Conservation (phyloP, 345 rosid species). For the Iberis pinnata region DNA sequence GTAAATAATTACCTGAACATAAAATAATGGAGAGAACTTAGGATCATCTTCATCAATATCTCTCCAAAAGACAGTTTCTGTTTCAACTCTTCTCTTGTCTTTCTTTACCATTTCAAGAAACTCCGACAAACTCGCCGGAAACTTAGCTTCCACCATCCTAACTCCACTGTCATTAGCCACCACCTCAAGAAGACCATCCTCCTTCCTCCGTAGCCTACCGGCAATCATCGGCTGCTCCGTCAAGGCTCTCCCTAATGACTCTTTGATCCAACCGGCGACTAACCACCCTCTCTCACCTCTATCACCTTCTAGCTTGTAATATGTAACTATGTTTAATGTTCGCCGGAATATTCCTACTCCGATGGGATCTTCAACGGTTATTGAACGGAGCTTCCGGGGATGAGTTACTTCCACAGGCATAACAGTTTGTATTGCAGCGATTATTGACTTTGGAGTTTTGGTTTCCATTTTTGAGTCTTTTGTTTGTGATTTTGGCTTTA, state of each 20-base stretch:
- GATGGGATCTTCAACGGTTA: slow-evolving; percentile 28
- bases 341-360: slow-evolving; percentile 38
- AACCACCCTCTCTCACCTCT: slow-evolving; percentile 48
- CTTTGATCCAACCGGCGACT: slow-evolving; percentile 67
- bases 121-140: slow-evolving; percentile 36
- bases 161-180: slow-evolving; percentile 68
- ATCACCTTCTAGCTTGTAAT: slow-evolving; percentile 35
- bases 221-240: slow-evolving; percentile 48
- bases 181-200: slow-evolving; percentile 46
- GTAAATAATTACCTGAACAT: slow-evolving; percentile 42
- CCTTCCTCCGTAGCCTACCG: slow-evolving; percentile 46
- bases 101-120: slow-evolving; percentile 38
- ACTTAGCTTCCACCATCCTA: slow-evolving; percentile 56
- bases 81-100: slow-evolving; percentile 39
- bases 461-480: slow-evolving; percentile 20
- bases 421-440: slow-evolving; percentile 53
- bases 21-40: slow-evolving; percentile 61
- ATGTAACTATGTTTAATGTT: slow-evolving; percentile 45
- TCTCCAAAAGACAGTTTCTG: slow-evolving; percentile 63
- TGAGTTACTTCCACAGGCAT: slow-evolving; percentile 42
- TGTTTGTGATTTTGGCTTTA: background rate
- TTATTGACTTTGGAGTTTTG: slow-evolving; percentile 24
- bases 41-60: slow-evolving; percentile 60
- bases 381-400: slow-evolving; percentile 40
- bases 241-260: slow-evolving; percentile 54